phyloP scores from a whole-genome alignment of 257 asterid species.

The Penstemon barbatus region DNA sequence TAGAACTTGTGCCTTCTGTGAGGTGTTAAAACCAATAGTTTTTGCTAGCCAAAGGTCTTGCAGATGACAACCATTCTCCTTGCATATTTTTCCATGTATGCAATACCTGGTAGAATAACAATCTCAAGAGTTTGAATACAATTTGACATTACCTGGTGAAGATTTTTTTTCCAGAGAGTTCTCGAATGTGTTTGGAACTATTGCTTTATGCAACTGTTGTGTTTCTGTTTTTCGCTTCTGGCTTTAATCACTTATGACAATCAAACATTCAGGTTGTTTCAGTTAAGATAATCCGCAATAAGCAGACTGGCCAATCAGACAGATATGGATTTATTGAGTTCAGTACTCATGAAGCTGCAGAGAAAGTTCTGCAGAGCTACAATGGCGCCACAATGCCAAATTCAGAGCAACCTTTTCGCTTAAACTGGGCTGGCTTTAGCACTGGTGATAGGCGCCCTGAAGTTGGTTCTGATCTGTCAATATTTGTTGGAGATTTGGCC shows the following conservation, averaged over 20 bases:
- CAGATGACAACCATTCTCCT: neutral
- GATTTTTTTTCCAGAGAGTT: neutral
- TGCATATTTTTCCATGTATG: neutral
- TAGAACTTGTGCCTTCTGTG: neutral
- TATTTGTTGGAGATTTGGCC: slow-evolving; percentile 90
- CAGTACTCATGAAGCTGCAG: slow-evolving; percentile 67
- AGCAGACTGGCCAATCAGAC: slow-evolving; percentile 87
- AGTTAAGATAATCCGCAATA: slow-evolving; percentile 78
- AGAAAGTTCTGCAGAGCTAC: slow-evolving; percentile 64
- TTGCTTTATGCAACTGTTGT: neutral
- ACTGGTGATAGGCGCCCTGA: slow-evolving; percentile 76
- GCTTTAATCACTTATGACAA: slow-evolving; percentile 9
- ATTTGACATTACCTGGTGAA: too few relatives aligned
- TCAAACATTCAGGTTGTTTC: slow-evolving; percentile 54
- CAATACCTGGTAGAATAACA: neutral
- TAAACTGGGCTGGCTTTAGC: slow-evolving; percentile 89
- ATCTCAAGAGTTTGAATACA: too few relatives aligned
- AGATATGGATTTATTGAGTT: slow-evolving; percentile 86
- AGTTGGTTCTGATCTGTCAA: slow-evolving; percentile 66
- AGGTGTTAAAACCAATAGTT: neutral
- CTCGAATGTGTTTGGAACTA: neutral
- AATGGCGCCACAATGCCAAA: slow-evolving; percentile 72
- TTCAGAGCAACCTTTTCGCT: slow-evolving; percentile 74
- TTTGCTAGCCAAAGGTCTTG: neutral
- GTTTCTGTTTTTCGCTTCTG: slow-evolving; percentile 4